phyloP scores from a whole-genome alignment of 208 protist genomes.

The Leishmania guyanensis region DNA sequence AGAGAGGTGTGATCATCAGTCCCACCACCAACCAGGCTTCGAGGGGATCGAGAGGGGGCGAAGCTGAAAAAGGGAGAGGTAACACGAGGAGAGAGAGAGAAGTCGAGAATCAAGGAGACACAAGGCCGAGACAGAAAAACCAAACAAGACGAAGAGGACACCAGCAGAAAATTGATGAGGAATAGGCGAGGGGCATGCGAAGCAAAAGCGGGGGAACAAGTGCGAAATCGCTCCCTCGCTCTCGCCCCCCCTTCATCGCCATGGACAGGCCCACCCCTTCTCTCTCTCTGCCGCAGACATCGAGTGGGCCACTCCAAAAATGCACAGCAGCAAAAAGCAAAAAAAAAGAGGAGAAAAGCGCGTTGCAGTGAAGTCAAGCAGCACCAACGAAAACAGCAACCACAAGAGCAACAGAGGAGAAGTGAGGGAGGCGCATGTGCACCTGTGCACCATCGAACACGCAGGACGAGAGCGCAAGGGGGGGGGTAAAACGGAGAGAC shows the following conservation, averaged over 20 bases:
- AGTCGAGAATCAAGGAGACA: background rate
- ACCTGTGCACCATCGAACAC: too few relatives aligned
- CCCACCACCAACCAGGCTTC: background rate
- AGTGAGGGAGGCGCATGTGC: too few relatives aligned
- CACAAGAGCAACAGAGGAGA: too few relatives aligned
- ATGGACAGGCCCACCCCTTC: background rate
- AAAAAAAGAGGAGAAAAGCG: constrained; percentile 4
- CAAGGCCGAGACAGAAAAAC: background rate
- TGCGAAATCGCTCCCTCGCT: background rate
- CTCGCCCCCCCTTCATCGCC: background rate
- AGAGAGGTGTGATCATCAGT: background rate
- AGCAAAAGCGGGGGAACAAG: too few relatives aligned
- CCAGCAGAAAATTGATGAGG: background rate
- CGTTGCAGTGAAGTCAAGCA: background rate
- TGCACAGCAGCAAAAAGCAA: constrained; percentile 1
- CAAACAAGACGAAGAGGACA: background rate
- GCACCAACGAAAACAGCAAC: background rate
- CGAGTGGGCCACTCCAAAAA: background rate
- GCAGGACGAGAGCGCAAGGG: too few relatives aligned
- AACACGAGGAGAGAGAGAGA: background rate
- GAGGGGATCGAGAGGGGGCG: background rate
- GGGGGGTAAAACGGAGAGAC: background rate
- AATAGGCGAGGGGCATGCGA: too few relatives aligned
- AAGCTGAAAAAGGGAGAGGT: background rate
- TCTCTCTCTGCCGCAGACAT: too few relatives aligned